Evolutionary conservation across 2,329 filamentous ascomycete genomes (phyloP).

Genomic region (Akanthomyces dipterigenus): DNA sequence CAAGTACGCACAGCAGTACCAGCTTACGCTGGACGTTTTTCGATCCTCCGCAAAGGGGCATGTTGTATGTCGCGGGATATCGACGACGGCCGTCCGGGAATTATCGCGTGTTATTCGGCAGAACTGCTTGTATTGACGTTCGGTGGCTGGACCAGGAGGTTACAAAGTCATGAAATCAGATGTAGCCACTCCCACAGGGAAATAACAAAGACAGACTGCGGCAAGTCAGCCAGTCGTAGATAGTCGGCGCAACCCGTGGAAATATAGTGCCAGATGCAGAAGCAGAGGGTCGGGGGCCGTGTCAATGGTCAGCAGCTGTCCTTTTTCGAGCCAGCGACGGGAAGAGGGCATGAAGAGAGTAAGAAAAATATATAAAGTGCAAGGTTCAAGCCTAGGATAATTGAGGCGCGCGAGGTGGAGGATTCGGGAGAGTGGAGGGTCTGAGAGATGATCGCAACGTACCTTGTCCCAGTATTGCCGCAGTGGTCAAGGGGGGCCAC

Average conservation of each 20-base stretch:
- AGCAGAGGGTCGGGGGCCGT: neutral
- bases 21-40: conserved; percentile 95
- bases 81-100: neutral
- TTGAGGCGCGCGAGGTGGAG: conserved; percentile 8
- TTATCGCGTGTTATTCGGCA: neutral
- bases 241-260: neutral
- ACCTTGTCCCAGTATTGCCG: neutral
- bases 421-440: neutral
- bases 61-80: conserved; percentile 4
- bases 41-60: conserved; percentile 56
- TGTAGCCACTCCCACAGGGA: neutral
- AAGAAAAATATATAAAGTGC: neutral
- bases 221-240: neutral
- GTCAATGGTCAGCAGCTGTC: neutral
- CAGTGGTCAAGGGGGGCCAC: neutral
- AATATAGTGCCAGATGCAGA: neutral
- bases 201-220: neutral
- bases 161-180: neutral
- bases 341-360: neutral
- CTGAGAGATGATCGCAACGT: conserved; percentile 7
- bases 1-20: conserved; percentile 64
- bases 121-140: neutral
- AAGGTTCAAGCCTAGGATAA: conserved; percentile 6
- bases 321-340: neutral
- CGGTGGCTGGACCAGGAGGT: neutral